Evolutionary conservation across 495 filamentous ascomycete species (phyloP), one percentile per base, ranked within the genome.

Genomic region (Penicillium soppii): DNA sequence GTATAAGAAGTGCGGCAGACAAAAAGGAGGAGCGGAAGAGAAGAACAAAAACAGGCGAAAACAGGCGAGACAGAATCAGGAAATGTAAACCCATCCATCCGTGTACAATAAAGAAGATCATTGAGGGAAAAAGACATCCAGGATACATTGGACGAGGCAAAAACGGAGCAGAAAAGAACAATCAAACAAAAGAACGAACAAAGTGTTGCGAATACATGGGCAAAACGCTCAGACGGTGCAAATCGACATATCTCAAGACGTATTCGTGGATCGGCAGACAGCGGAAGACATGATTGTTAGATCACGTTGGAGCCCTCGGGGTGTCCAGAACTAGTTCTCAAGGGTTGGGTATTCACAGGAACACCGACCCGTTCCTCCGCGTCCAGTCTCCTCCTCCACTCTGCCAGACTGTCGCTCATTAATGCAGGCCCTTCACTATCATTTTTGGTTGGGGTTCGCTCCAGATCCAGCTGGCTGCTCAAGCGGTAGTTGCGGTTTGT

Each of bases 401-500:
- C 85, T 5, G 86, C 83, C 35, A 91, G 61, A 61, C 82, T 88
- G 58, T 82, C 82, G 52, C 81, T 89, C 63, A 91, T 70, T 13
- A 67, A 63, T 4, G 64, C 70, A 5, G 62, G 59, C 0, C 75
- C 77, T 16, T 80, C 71, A 20, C 58, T 63, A 19, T 71, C 72
- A 37, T 78, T 79, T 54, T 75, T 81, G 43, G 78, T 83, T 10
- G 77, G 71, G 20, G 81, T 82, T 19, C 80, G 75, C 53, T 96
- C 92, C 53, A 94, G 87, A 61, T 96, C 92, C 60, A 95, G 92
- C 54, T 75, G 70, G 41, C 84, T 92, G 66, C 88, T 92, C 37
- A 95, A 74, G 13, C 92, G 85, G 64, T 97, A 96, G 55, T 87
- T 92, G 69, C 92, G 92, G 70, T 92, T 96, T 33, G 91, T 96